phyloP scores from a whole-genome alignment of 106 monocot species.

The Iris macrosiphon region DNA sequence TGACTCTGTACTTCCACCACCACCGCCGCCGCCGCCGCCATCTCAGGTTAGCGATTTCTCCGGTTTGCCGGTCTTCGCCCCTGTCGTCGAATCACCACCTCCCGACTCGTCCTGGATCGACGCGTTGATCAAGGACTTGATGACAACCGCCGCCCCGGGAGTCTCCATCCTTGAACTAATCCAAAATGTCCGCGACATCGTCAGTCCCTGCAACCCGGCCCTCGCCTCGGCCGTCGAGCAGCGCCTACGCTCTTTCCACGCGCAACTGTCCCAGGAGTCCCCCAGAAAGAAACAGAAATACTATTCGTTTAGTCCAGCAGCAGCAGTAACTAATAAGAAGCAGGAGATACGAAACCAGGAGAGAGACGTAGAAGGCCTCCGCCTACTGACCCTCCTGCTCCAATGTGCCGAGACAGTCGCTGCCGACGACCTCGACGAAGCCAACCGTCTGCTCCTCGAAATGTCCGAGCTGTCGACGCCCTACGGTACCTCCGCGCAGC shows the following conservation, averaged over 20 bases:
- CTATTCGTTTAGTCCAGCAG: too few relatives aligned
- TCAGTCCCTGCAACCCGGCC: slow-evolving; percentile 83
- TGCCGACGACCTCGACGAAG: slow-evolving; percentile 85
- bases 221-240: slow-evolving; percentile 70
- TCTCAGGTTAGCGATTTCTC: slow-evolving; percentile 47
- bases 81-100: slow-evolving; percentile 19
- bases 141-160: slow-evolving; percentile 39
- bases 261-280: not conserved
- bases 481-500: slow-evolving; percentile 90
- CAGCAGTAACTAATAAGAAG: slow-evolving; percentile 17
- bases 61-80: slow-evolving; percentile 61
- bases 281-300: slow-evolving; percentile 19
- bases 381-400: slow-evolving; percentile 83
- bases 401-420: slow-evolving; percentile 91
- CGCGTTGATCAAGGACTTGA: slow-evolving; percentile 70
- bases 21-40: slow-evolving; percentile 19
- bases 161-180: slow-evolving; percentile 74
- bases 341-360: slow-evolving; percentile 67
- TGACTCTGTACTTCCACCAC: slow-evolving; percentile 4
- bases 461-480: slow-evolving; percentile 93
- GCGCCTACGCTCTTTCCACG: slow-evolving; percentile 61
- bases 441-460: slow-evolving; percentile 67
- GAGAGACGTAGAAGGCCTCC: slow-evolving; percentile 85
- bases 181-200: slow-evolving; percentile 76
- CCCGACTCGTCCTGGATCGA: slow-evolving; percentile 52